phyloP scores from a whole-genome alignment of 768 basidiomycete genomes.

The Kwoniella sp. region DNA sequence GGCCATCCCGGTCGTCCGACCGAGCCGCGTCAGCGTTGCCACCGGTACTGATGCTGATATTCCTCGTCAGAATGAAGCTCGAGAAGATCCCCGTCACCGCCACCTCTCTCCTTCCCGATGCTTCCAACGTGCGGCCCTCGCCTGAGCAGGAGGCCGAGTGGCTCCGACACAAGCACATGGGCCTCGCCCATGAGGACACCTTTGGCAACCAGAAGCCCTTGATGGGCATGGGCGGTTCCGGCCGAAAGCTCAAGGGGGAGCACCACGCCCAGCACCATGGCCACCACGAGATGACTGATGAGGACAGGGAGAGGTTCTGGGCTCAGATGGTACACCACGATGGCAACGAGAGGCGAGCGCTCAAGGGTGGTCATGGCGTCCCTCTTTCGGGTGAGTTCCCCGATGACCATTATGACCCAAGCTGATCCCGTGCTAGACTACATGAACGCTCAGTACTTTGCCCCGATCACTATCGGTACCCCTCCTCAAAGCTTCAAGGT shows the following conservation, averaged over 20 bases:
- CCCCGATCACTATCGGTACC: slow-evolving; percentile 75
- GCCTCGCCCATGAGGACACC: slow-evolving; percentile 51
- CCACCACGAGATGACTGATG: slow-evolving; percentile 57
- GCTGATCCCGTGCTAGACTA: slow-evolving; percentile 62
- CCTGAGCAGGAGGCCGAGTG: slow-evolving; percentile 63
- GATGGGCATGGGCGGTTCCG: slow-evolving; percentile 68
- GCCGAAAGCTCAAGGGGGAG: slow-evolving; percentile 57
- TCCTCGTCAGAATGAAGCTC: slow-evolving; percentile 68
- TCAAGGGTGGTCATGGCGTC: slow-evolving; percentile 73
- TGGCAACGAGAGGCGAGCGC: slow-evolving; percentile 35
- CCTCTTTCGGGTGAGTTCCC: slow-evolving; percentile 74
- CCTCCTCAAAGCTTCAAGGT: slow-evolving; percentile 94
- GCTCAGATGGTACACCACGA: slow-evolving; percentile 41
- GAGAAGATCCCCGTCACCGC: slow-evolving; percentile 65
- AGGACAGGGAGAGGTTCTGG: slow-evolving; percentile 56
- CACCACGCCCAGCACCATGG: slow-evolving; percentile 47
- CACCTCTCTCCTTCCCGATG: slow-evolving; percentile 53
- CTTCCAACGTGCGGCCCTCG: slow-evolving; percentile 56
- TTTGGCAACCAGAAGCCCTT: slow-evolving; percentile 56
- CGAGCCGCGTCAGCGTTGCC: slow-evolving; percentile 39
- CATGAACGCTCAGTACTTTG: slow-evolving; percentile 96
- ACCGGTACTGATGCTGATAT: slow-evolving; percentile 16
- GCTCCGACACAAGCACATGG: slow-evolving; percentile 91
- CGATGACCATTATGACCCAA: neutral
- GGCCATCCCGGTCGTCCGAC: neutral